These are phyloP conservation scores for Clavispora asparagi DNA, from an alignment of 805 yeast genomes.

Conservation along the genomic window DNA sequence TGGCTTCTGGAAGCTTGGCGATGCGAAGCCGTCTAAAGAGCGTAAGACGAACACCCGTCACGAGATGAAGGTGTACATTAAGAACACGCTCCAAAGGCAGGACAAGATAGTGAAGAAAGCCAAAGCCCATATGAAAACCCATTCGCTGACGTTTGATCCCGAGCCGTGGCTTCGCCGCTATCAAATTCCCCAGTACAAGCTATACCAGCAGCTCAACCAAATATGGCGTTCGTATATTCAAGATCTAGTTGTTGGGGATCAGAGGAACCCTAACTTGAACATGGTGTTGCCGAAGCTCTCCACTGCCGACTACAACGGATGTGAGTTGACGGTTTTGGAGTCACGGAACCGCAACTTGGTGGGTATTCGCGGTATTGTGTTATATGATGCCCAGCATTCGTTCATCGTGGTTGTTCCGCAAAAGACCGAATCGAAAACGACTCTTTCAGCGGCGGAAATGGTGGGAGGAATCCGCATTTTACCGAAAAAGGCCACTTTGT, in stretches of 20 bases:
- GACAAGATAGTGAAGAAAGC: conserved; percentile 31
- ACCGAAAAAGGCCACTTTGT: conserved; percentile 63
- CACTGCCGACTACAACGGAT: conserved; percentile 78
- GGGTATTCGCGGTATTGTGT: conserved; percentile 68
- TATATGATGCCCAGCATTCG: conserved; percentile 77
- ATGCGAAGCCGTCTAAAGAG: conserved; percentile 6
- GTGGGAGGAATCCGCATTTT: conserved; percentile 65
- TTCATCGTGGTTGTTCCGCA: conserved; percentile 56
- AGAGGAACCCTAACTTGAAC: conserved; percentile 20
- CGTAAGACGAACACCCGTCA: conserved; percentile 30
- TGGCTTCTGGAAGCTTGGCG: conserved; percentile 3
- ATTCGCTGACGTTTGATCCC: conserved; percentile 17
- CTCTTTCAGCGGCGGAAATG: conserved; percentile 21
- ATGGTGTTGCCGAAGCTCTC: conserved; percentile 53
- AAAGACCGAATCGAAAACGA: conserved; percentile 27
- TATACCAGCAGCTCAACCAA: conserved; percentile 49
- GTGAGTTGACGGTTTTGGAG: conserved; percentile 53
- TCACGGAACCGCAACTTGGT: conserved; percentile 52
- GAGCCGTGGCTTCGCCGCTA: conserved; percentile 18
- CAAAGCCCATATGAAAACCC: conserved; percentile 23
- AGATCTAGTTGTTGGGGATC: conserved; percentile 44
- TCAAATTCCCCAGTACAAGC: conserved; percentile 40
- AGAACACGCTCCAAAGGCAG: conserved; percentile 34
- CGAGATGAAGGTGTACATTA: conserved; percentile 40
- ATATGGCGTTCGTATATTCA: conserved; percentile 72